Evolutionary conservation across 805 yeast genomes (phyloP), one percentile per base, ranked within the genome.

Genomic region (Kodamaea kaohsiungensis): DNA sequence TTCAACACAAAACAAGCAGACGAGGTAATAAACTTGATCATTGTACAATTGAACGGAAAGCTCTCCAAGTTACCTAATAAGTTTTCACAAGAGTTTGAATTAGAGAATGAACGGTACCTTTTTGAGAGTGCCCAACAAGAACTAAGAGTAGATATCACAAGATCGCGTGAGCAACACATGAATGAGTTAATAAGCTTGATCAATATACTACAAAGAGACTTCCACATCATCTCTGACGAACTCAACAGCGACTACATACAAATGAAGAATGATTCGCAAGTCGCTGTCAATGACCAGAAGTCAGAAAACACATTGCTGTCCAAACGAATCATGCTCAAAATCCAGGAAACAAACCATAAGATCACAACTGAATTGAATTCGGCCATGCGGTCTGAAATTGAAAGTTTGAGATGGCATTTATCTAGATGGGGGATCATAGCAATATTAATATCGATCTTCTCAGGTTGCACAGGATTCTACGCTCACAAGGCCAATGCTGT

Each of bases 41-140:
- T 73, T 61, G 59, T 73, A 61, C 80, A 75, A 58, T 65, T 76
- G 58, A 76, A 76, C 56, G 53, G 68, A n/a, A 76, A 76, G 57
- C 64, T 76, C 46, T 59, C 72, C 22, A 75, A 74, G 65, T 70
- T 86, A 37, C 75, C 78, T 47, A 66, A 71, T 3, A 75, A 74
- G 54, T 83, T 80, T 65, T 71, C 81, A 3, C 84, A 82, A 18
- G 70, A 71, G 25, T 83, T 84, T 57, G 97, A 91, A 60, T 72
- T 91, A 13, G 97, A 92, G 58, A 93, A 92, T 63, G 97, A 93
- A 62, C 81, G 84, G 18, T 95, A 93, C 65, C 71, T 95, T 12
- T 92, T 91, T 67, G 93, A 91, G 65, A 96, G 97, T 33, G 97
- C 97, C 0, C 90, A 90, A 57, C 87, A 92, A 52, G 98, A 93